phyloP scores from a whole-genome alignment of 495 filamentous ascomycete species.

The Penicillium waksmanii region DNA sequence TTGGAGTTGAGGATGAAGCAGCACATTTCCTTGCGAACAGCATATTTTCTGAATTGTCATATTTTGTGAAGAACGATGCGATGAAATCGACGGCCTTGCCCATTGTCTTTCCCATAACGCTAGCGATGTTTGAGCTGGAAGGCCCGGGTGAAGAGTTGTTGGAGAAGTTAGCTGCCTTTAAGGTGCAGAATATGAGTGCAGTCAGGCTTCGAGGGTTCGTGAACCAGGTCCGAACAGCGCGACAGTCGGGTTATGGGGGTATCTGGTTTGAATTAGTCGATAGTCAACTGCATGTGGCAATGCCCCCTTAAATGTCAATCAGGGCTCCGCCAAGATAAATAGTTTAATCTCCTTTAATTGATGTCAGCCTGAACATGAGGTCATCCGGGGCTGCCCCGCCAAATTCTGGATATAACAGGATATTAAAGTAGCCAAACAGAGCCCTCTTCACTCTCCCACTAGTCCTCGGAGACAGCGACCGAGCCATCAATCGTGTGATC shows the following conservation, averaged over 20 bases:
- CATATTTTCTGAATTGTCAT: conserved; percentile 31
- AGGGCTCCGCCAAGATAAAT: background rate
- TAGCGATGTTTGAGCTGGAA: conserved; percentile 36
- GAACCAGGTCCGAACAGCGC: conserved; percentile 25
- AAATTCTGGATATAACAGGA: background rate
- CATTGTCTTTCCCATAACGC: conserved; percentile 30
- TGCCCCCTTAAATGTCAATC: conserved; percentile 24
- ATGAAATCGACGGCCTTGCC: conserved; percentile 27
- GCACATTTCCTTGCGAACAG: conserved; percentile 26
- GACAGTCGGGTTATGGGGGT: conserved; percentile 25
- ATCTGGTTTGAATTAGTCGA: conserved; percentile 37
- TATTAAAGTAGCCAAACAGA: conserved; percentile 14
- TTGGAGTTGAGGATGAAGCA: conserved; percentile 28
- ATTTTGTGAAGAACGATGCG: conserved; percentile 22
- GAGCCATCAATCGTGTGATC: background rate
- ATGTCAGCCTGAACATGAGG: conserved; percentile 7
- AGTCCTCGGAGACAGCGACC: conserved; percentile 1
- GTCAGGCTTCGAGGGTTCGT: conserved; percentile 29
- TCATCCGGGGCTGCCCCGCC: conserved; percentile 3
- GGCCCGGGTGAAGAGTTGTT: conserved; percentile 29
- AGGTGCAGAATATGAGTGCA: conserved; percentile 29
- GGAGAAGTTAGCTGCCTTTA: conserved; percentile 24
- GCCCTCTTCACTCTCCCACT: background rate
- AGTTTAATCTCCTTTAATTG: background rate
- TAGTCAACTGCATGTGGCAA: conserved; percentile 29